Evolutionary conservation across 73 alveolate genomes (phyloP).

Genomic region (Paramecium bursaria): DNA sequence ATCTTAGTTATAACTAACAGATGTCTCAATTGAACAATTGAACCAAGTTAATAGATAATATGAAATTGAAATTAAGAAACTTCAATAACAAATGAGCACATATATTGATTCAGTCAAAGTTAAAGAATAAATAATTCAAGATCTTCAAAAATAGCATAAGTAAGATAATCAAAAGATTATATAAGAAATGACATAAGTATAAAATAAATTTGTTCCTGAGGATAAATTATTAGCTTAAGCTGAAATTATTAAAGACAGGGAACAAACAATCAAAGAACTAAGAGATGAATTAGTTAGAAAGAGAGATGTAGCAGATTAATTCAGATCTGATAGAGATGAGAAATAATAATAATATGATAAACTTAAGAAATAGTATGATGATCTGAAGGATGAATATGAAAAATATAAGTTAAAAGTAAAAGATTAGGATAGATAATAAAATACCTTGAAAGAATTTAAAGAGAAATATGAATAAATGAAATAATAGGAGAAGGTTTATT

Average conservation of each 20-base stretch:
- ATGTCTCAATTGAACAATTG: slow-evolving; percentile 18
- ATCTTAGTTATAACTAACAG: background rate
- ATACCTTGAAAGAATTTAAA: slow-evolving; percentile 23
- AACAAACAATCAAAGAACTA: slow-evolving; percentile 2
- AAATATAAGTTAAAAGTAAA: slow-evolving; percentile 9
- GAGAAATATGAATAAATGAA: slow-evolving; percentile 56
- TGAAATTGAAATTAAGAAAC: slow-evolving; percentile 18
- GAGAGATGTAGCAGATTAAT: slow-evolving; percentile 60
- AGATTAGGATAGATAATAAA: slow-evolving; percentile 29
- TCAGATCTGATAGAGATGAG: slow-evolving; percentile 54
- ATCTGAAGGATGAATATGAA: slow-evolving; percentile 11
- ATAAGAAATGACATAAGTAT: slow-evolving; percentile 22
- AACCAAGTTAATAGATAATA: slow-evolving; percentile 8
- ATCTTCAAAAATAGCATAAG: slow-evolving; percentile 1
- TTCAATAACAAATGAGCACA: background rate
- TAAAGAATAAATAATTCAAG: slow-evolving; percentile 49
- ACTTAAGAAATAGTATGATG: slow-evolving; percentile 22
- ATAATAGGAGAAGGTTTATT: background rate
- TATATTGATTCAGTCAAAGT: background rate
- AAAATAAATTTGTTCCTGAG: slow-evolving; percentile 62
- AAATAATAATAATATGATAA: slow-evolving; percentile 6
- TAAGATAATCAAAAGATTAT: slow-evolving; percentile 45
- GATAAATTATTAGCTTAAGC: slow-evolving; percentile 26
- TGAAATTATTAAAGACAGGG: slow-evolving; percentile 10
- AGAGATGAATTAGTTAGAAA: slow-evolving; percentile 37